Evolutionary conservation across 257 asterid genomes (phyloP), one percentile per base, ranked within the genome.

Genomic region (Nicotiana obtusifolia): DNA sequence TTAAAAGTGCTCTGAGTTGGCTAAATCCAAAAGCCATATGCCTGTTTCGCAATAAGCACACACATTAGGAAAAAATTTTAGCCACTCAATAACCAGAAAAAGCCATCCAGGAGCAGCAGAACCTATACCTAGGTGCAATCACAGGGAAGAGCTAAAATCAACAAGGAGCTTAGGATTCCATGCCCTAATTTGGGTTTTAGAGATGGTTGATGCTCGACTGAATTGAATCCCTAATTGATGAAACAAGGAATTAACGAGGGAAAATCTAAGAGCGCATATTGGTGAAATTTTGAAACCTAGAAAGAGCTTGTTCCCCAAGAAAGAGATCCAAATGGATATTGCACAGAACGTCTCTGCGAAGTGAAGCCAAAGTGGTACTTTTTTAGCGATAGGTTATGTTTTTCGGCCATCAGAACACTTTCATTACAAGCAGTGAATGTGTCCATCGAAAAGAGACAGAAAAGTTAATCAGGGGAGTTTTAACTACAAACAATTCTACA

Each of bases 161-260:
- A 9, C 9, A 73, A 73, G 15, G 37, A 44, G 14, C 22, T 24
- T 49, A 24, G 62, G 24, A 15, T 47, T 73, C 24, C 15, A 71
- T 49, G 62, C 62, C 79, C 79, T 75, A 49, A 49, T 22, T 44
- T 20, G 37, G 4, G 80, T 20, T 1, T 47, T 73, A 41, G 57
- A 37, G 57, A 41, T 52, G 57, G 57, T 68, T 33, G 76, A 15
- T 3, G 10, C 53, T 35, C 54, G 41, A 35, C 35, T 35, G 77
- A 33, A 19, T 35, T n/a, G 53, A 68, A 68, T 68, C 77, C 78
- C 33, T 37, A 44, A n/a, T 71, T 71, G 78, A 75, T 75, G 62
- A 9, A 49, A 24, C 62, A 20, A 24, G 1, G 57, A 75, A 15
- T 75, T 49, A 75, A 16, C 44, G 8, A 75, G 79, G 79, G 79